A percentile compares a stretch with the other conserved stretches of the same genome.
These are phyloP conservation scores for Salix dunnii DNA, from an alignment of 345 rosid species.

Conservation along the genomic window DNA sequence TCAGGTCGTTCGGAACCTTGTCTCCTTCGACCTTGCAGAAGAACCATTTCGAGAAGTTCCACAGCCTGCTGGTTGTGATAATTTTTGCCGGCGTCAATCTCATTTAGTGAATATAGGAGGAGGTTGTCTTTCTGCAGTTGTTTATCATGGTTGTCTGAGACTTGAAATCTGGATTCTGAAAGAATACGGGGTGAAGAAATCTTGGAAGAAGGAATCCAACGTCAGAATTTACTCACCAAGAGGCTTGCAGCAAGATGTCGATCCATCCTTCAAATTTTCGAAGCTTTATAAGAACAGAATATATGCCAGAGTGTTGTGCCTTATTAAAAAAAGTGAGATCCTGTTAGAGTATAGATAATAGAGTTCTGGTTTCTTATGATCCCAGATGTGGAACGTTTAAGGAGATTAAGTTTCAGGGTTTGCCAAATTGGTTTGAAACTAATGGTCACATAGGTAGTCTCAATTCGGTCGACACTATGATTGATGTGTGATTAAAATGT, in stretches of 20 bases:
- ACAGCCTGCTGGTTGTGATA: constrained; percentile 3
- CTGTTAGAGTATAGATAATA: constrained; percentile 20
- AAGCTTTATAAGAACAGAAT: background rate
- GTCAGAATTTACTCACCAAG: constrained; percentile 16
- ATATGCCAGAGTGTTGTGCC: constrained; percentile 1
- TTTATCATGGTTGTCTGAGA: background rate
- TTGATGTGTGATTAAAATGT: background rate
- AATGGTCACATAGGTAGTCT: constrained; percentile 21
- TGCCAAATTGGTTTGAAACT: constrained; percentile 28
- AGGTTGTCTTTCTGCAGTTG: constrained; percentile 24
- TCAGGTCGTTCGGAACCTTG: background rate
- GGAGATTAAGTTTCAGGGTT: constrained; percentile 17
- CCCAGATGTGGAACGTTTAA: constrained; percentile 8
- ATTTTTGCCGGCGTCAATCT: background rate
- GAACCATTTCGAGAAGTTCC: constrained; percentile 25
- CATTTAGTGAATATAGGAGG: constrained; percentile 10
- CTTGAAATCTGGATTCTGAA: constrained; percentile 30
- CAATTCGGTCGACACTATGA: constrained; percentile 1
- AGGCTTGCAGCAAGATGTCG: too few relatives aligned
- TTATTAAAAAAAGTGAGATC: constrained; percentile 25
- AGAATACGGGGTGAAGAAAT: constrained; percentile 19
- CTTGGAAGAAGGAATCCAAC: constrained; percentile 30
- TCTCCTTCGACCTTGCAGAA: constrained; percentile 25
- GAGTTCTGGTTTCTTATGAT: constrained; percentile 23
- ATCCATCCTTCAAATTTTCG: too few relatives aligned